These are phyloP conservation scores for Pouteria campechiana DNA, from an alignment of 179 eudicot species.

Conservation along the genomic window DNA sequence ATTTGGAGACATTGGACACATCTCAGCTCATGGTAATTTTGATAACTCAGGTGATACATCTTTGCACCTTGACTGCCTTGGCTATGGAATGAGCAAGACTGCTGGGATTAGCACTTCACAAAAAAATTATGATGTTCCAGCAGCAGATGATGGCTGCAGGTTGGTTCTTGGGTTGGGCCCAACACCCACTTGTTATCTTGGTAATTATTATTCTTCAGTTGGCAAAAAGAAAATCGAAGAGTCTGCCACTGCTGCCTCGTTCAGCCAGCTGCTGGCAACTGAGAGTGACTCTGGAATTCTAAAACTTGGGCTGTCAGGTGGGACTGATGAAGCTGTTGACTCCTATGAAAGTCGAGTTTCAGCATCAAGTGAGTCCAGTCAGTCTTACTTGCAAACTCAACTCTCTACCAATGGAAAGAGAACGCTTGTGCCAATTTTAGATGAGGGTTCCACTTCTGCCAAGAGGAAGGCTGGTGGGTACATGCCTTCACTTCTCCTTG, in stretches of 20 bases:
- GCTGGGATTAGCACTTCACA: conserved; percentile 13
- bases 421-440: conserved; percentile 18
- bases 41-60: conserved; percentile 49
- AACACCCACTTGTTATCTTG: conserved; percentile 35
- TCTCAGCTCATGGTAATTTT: conserved; percentile 23
- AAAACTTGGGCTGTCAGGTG: conserved; percentile 62
- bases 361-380: conserved; percentile 6
- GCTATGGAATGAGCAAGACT: conserved; percentile 31
- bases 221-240: conserved; percentile 22
- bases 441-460: conserved; percentile 81
- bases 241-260: conserved; percentile 7
- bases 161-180: conserved; percentile 95
- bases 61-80: conserved; percentile 60
- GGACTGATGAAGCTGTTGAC: conserved; percentile 15
- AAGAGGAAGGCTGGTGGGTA: conserved; percentile 82
- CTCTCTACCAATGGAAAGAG: conserved; percentile 6
- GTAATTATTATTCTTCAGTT: conserved; percentile 8
- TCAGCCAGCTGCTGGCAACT: conserved; percentile 16
- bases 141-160: conserved; percentile 73
- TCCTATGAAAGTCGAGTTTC: conserved; percentile 20
- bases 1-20: too few relatives aligned
- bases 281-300: conserved; percentile 47
- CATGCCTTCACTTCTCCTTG: conserved; percentile 61
- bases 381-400: conserved; percentile 8
- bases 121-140: conserved; percentile 10